A percentile compares a stretch with the other conserved stretches of the same genome.
Conservation (phyloP, 2,329 filamentous ascomycete genomes). For the Canariomyces notabilis region DNA sequence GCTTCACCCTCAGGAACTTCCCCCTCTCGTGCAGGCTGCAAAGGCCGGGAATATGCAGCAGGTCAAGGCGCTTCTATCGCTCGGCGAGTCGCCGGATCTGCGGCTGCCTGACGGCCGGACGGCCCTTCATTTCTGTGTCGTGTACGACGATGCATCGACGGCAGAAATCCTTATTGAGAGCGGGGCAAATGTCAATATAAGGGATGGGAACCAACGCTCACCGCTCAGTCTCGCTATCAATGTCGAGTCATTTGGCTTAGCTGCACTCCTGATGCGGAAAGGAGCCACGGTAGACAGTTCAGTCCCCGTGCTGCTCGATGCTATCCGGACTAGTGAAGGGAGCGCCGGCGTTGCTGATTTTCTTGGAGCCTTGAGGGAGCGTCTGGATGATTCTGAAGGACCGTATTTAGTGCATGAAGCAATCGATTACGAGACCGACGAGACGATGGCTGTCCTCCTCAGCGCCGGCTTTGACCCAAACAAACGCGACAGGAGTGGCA, state of each 20-base stretch:
- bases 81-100: background rate
- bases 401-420: conserved; percentile 1
- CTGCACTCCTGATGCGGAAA: background rate
- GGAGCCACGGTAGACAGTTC: background rate
- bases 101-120: conserved; percentile 2
- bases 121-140: conserved; percentile 3
- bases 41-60: conserved; percentile 3
- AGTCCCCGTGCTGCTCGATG: background rate
- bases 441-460: background rate
- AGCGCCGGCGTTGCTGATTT: too few species aligned
- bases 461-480: background rate
- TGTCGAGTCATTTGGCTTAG: conserved; percentile 1
- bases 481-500: background rate
- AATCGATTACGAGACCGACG: background rate
- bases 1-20: background rate
- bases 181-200: conserved; percentile 3
- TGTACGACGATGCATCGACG: conserved; percentile 2
- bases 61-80: conserved; percentile 2
- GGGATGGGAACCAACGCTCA: background rate
- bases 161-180: background rate
- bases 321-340: too few species aligned
- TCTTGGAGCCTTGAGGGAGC: background rate
- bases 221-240: background rate
- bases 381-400: background rate
- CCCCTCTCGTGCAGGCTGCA: background rate